phyloP scores from a whole-genome alignment of 2,329 filamentous ascomycete genomes.

The Alternaria dauci region DNA sequence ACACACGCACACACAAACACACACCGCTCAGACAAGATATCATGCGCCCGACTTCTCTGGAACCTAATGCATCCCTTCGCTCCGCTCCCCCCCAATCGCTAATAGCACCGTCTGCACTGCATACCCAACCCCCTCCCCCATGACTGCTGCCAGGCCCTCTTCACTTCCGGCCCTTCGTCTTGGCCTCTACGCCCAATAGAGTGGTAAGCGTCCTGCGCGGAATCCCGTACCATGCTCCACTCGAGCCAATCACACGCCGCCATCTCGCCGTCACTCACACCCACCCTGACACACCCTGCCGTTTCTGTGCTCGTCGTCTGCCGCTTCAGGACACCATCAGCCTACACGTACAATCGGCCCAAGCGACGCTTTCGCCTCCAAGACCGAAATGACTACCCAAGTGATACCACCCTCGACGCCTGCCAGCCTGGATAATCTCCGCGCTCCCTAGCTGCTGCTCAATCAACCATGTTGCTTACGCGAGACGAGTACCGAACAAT shows the following conservation, averaged over 20 bases:
- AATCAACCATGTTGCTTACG: slow-evolving; percentile 28
- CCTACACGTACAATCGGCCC: slow-evolving; percentile 22
- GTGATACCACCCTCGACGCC: slow-evolving; percentile 7
- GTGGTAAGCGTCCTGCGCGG: slow-evolving; percentile 14
- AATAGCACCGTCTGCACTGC: too few species aligned
- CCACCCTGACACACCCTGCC: slow-evolving; percentile 13
- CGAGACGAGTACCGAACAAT: slow-evolving; percentile 27
- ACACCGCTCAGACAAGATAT: slow-evolving; percentile 6
- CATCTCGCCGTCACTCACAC: slow-evolving; percentile 7
- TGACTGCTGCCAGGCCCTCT: too few species aligned
- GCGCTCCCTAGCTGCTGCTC: slow-evolving; percentile 21
- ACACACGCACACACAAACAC: background rate
- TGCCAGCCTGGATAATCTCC: slow-evolving; percentile 26
- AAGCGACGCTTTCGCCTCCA: slow-evolving; percentile 24
- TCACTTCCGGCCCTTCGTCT: background rate
- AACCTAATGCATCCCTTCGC: background rate
- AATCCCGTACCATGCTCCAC: slow-evolving; percentile 19
- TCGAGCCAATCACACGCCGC: slow-evolving; percentile 13
- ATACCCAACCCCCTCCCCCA: too few species aligned
- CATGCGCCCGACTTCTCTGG: slow-evolving; percentile 3
- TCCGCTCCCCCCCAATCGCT: background rate
- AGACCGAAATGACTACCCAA: slow-evolving; percentile 23
- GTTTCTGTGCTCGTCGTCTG: slow-evolving; percentile 20
- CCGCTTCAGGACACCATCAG: slow-evolving; percentile 12
- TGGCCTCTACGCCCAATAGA: slow-evolving; percentile 18